Evolutionary conservation across 371 early-diverging fungal genomes (phyloP).

Genomic region (Mucor velutinosus): DNA sequence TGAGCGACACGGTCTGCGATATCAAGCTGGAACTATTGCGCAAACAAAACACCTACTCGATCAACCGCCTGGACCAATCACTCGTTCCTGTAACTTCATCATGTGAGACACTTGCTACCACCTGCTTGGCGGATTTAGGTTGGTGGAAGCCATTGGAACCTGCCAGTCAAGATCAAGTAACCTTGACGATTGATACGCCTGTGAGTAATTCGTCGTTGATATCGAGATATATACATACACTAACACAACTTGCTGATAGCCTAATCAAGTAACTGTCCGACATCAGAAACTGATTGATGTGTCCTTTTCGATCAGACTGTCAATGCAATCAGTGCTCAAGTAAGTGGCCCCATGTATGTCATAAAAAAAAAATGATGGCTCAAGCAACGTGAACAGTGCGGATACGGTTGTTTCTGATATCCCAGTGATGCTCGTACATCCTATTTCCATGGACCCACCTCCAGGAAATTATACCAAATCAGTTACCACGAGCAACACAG

Average conservation of each 20-base stretch:
- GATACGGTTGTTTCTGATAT: conserved; percentile 20
- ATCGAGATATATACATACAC: too few relatives aligned
- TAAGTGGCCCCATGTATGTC: neutral
- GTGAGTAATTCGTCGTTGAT: conserved; percentile 26
- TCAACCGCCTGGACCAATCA: neutral
- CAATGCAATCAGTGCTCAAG: conserved; percentile 21
- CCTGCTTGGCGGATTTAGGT: conserved; percentile 10
- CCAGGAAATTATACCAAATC: conserved; percentile 16
- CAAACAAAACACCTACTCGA: conserved; percentile 18
- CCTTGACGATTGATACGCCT: conserved; percentile 27
- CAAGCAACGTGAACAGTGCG: neutral
- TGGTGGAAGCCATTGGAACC: conserved; percentile 38
- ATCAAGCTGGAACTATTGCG: conserved; percentile 35
- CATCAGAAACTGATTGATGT: conserved; percentile 31
- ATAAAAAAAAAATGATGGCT: neutral
- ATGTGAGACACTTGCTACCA: conserved; percentile 18
- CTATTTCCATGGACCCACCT: conserved; percentile 41
- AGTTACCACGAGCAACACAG: neutral
- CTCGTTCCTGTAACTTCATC: conserved; percentile 21
- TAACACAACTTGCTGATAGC: conserved; percentile 5
- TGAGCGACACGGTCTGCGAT: conserved; percentile 12
- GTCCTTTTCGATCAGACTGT: conserved; percentile 22
- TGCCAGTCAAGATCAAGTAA: conserved; percentile 17
- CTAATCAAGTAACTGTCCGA: conserved; percentile 19
- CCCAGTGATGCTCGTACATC: conserved; percentile 34